These are phyloP conservation scores for Xanthoparmelia taractica DNA, from an alignment of 495 filamentous ascomycete species.

Conservation along the genomic window DNA sequence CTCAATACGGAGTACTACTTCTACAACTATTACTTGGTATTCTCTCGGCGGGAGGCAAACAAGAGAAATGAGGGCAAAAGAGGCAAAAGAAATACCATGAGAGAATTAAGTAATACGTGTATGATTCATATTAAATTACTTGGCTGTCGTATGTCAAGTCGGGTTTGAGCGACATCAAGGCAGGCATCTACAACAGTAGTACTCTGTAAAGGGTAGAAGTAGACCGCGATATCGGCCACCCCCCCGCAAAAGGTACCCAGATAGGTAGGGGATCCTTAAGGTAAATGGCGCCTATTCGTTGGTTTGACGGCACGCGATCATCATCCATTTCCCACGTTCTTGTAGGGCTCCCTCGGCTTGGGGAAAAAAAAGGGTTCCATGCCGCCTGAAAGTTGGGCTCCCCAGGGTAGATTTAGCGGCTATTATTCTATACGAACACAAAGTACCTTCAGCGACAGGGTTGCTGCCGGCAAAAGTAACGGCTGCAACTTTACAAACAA, in stretches of 20 bases:
- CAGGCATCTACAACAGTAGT: background rate
- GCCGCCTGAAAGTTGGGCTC: background rate
- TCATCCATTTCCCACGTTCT: background rate
- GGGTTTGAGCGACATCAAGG: background rate
- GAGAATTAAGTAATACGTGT: too few relatives aligned
- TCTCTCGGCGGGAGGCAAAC: background rate
- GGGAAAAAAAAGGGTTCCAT: background rate
- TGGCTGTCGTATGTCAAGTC: too few relatives aligned
- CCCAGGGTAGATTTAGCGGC: background rate
- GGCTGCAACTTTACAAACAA: background rate
- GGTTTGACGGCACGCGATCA: slow-evolving; percentile 5
- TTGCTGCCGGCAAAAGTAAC: background rate
- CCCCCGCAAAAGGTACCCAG: too few relatives aligned
- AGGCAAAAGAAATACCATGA: too few relatives aligned
- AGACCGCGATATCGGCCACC: too few relatives aligned
- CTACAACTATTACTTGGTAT: too few relatives aligned
- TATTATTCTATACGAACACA: too few relatives aligned
- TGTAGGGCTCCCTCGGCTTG: background rate
- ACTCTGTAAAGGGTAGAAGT: too few relatives aligned
- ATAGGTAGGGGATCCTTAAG: background rate
- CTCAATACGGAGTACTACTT: too few relatives aligned
- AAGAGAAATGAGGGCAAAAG: too few relatives aligned
- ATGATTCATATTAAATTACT: too few relatives aligned
- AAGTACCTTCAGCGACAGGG: background rate
- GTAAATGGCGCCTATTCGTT: background rate